Evolutionary conservation across 805 yeast genomes (phyloP), one percentile per base, ranked within the genome.

Genomic region (Tetrapisispora nanseiensis): DNA sequence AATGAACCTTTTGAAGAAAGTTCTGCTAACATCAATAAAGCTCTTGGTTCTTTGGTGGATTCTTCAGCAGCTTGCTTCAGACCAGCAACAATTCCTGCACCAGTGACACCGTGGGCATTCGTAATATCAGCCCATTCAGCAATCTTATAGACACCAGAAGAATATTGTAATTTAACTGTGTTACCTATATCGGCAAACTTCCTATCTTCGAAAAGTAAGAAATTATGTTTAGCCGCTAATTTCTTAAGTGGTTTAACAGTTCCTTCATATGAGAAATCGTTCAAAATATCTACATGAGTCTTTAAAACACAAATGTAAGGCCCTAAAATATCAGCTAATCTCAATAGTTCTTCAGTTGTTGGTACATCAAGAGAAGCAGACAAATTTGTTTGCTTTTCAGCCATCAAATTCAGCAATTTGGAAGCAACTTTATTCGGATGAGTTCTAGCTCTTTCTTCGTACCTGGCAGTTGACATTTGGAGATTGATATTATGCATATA

Each of bases 121-220:
- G 97, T 90, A 51, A 92, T 87, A 57, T 92, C 96, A 0, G 97
- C 79, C 98, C 98, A 92, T 55, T 79, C 68, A 12, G 95, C 92
- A 47, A 90, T 90, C 57, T 76, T 79, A 68, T 78, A 87, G 10
- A 86, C 81, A 35, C 98, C 98, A 30, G 94, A 86, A 26, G 83
- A 69, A 63, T 90, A 92, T 65, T 92, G 98, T 35, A 86, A 75
- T 66, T 90, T 89, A 42, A 92, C 98, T 1, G 98, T 92, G 58
- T 89, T 86, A 15, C 99, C 99, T 54, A 92, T 92, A 63, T 92
- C 99, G 20, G 99, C 98, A 65, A 92, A 92, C 67, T 92, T 92
- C 50, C 99, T 75, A 66, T 92, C 99, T 67, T 92, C 99, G 59
- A 92, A 92, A 51, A 92, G 82, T 71, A 92, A 67, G 57, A 92